These are phyloP conservation scores for Citrullus amarus DNA, from an alignment of 306 rosid species.

Conservation along the genomic window DNA sequence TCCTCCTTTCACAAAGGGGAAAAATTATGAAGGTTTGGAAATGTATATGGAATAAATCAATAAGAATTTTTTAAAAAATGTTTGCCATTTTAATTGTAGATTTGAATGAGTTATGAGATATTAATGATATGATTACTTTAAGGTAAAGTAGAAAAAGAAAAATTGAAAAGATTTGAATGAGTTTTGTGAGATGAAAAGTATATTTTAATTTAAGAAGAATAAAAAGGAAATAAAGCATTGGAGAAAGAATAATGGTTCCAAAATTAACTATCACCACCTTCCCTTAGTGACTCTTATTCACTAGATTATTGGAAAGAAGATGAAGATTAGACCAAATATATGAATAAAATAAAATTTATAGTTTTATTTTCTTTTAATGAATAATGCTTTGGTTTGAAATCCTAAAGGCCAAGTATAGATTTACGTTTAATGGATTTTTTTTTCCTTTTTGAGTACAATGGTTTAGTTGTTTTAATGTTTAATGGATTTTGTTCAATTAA, in stretches of 20 bases:
- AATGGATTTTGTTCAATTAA: no score
- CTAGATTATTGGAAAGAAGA: neutral
- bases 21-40: neutral
- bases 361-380: neutral
- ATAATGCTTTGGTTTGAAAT: neutral
- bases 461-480: neutral
- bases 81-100: neutral
- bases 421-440: neutral
- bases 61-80: neutral
- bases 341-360: neutral
- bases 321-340: neutral
- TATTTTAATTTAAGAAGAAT: neutral
- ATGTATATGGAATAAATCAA: neutral
- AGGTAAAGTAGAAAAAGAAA: neutral
- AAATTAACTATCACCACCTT: neutral
- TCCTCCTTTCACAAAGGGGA: no score
- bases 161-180: neutral
- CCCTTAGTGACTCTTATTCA: neutral
- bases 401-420: neutral
- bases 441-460: neutral
- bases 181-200: neutral
- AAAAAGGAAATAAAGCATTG: neutral
- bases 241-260: neutral
- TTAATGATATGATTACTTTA: neutral
- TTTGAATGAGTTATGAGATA: neutral